Evolutionary conservation across 208 protist species (phyloP).

Genomic region (Leishmania tropica): DNA sequence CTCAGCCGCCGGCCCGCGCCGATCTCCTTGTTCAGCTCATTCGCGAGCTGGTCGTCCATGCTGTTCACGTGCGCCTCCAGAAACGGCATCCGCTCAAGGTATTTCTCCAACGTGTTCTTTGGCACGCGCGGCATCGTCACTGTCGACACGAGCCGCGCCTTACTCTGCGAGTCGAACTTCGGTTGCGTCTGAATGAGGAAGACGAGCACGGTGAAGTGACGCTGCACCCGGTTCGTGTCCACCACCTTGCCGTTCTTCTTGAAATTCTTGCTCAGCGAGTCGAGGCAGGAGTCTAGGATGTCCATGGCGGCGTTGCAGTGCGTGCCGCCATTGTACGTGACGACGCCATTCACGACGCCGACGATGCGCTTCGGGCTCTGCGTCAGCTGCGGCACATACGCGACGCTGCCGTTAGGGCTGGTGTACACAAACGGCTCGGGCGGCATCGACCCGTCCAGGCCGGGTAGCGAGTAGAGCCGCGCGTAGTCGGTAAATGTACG

Average conservation of each 20-base stretch:
- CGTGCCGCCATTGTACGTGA: constrained; percentile 98
- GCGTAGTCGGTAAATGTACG: constrained; percentile 98
- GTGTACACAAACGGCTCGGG: constrained; percentile 82
- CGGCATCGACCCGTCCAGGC: constrained; percentile 40
- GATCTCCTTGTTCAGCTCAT: constrained; percentile 87
- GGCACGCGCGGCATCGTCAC: constrained; percentile 80
- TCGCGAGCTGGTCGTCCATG: constrained; percentile 63
- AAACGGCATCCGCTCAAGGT: constrained; percentile 83
- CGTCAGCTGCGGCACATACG: constrained; percentile 90
- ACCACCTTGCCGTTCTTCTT: constrained; percentile 89
- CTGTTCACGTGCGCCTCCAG: constrained; percentile 78
- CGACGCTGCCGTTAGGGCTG: constrained; percentile 65
- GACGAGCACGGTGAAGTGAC: constrained; percentile 98
- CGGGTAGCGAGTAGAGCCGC: constrained; percentile 67
- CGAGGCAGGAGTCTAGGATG: constrained; percentile 76
- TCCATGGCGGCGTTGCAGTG: constrained; percentile 98
- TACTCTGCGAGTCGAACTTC: constrained; percentile 99
- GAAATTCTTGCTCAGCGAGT: constrained; percentile 57
- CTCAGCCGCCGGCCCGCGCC: constrained; percentile 66
- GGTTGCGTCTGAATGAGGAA: constrained; percentile 99
- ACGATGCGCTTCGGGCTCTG: constrained; percentile 94
- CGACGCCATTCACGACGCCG: constrained; percentile 99
- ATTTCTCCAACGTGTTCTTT: constrained; percentile 90
- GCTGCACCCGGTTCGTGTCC: constrained; percentile 95
- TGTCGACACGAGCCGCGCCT: constrained; percentile 96